Evolutionary conservation across 2,329 filamentous ascomycete genomes (phyloP), one percentile per base, ranked within the genome.

Genomic region (Trichophaea hybrida): DNA sequence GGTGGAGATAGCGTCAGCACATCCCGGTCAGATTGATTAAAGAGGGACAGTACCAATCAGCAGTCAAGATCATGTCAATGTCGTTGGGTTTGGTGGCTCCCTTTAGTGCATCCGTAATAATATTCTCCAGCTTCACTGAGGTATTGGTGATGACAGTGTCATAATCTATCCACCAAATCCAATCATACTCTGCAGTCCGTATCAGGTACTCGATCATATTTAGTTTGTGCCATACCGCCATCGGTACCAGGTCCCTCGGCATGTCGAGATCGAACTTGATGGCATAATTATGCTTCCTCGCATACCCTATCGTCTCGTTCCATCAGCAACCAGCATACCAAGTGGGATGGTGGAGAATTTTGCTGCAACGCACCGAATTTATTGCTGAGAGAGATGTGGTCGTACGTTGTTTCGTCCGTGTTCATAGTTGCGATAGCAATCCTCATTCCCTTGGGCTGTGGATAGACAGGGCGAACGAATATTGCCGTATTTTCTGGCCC

Each of bases 151-250:
- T 70, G 13, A 74, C 64, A 0, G 72, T 73, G 61, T 74, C 72
- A 48, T 72, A 73, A 62, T 74, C 72, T 7, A 74, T 62, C 71
- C 72, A 74, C 73, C 73, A 74, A 17, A 74, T 69, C 73, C 73
- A 74, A 58, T 74, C 71, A 59, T 71, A 64, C 6, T 52, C 57
- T 6, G 59, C 71, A 72, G 62, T 52, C 4, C 40, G 24, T 33
- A 58, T 17, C 34, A 34, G n/a, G 32, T 53, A 32, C 35, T 58
- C 46, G 35, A 58, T 40, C 56, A 58, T 58, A 15, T 43, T 34
- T 13, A 58, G 44, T 32, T 58, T 58, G 17, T 58, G 56, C 56
- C 56, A 58, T 31, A 58, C 68, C 4, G 55, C 68, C 63, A 52
- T 70, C 69, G 10, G 68, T 62, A 24, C 31, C 12, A 37, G 17